Percentiles rank a stretch among this genome's conserved stretches.
These are phyloP conservation scores for Zygotorulaspora chibaensis DNA, from an alignment of 805 yeast species.

Conservation along the genomic window DNA sequence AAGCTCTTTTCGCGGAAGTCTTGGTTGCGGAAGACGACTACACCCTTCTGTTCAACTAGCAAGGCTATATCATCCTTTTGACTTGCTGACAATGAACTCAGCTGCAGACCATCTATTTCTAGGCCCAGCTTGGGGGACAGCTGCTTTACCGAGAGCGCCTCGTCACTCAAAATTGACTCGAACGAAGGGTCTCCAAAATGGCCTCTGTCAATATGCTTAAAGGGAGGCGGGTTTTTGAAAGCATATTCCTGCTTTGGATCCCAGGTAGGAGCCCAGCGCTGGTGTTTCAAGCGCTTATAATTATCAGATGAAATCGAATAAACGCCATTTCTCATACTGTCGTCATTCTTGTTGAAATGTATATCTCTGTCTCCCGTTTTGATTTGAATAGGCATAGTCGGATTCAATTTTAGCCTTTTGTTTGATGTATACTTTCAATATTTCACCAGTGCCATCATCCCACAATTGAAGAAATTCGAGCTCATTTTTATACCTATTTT, in stretches of 20 bases:
- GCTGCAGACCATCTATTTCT: constrained; percentile 55
- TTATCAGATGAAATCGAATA: background rate
- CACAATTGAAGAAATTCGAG: too few species aligned
- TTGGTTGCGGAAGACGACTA: constrained; percentile 59
- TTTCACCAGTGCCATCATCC: too few species aligned
- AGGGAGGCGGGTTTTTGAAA: constrained; percentile 6
- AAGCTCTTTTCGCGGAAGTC: constrained; percentile 55
- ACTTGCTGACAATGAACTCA: constrained; percentile 46
- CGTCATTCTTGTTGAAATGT: background rate
- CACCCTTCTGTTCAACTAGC: constrained; percentile 62
- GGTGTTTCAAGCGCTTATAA: background rate
- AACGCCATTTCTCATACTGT: background rate
- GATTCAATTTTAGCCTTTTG: background rate
- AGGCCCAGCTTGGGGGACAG: constrained; percentile 68
- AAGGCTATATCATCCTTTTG: constrained; percentile 68
- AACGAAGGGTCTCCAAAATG: constrained; percentile 13
- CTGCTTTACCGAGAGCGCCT: constrained; percentile 21
- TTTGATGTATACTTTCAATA: background rate
- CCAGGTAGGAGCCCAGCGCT: constrained; percentile 21
- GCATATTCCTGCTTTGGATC: constrained; percentile 21
- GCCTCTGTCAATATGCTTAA: constrained; percentile 13
- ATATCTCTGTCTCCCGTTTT: background rate
- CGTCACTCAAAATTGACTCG: constrained; percentile 18
- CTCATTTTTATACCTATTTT: too few species aligned
- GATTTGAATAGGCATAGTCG: background rate